Conservation (phyloP, 495 filamentous ascomycete species). For the Stereocaulon alpinum region DNA sequence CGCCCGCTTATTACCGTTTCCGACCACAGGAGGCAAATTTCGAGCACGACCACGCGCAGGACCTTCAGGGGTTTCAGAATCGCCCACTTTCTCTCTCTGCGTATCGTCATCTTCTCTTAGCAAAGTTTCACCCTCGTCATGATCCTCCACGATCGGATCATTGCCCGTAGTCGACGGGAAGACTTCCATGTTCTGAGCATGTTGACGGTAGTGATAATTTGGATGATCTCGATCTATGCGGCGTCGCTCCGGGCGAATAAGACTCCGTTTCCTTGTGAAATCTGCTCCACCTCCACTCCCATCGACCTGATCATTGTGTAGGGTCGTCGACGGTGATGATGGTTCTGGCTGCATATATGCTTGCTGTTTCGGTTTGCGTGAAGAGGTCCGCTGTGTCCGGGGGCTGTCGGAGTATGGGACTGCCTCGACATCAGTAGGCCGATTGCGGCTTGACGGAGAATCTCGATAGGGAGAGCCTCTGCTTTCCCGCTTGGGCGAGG, state of each 20-base stretch:
- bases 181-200: conserved; percentile 76
- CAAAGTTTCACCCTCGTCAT: conserved; percentile 45
- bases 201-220: conserved; percentile 88
- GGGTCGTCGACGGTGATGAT: conserved; percentile 20
- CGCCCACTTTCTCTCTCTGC: conserved; percentile 34
- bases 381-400: conserved; percentile 29
- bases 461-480: conserved; percentile 48
- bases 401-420: conserved; percentile 39
- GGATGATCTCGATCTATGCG: conserved; percentile 74
- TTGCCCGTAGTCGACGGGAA: conserved; percentile 84
- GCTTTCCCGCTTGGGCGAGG: conserved; percentile 50
- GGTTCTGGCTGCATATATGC: conserved; percentile 18
- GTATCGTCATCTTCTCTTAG: conserved; percentile 45
- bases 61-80: conserved; percentile 26
- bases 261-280: conserved; percentile 62
- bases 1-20: conserved; percentile 22
- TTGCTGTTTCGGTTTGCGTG: conserved; percentile 22
- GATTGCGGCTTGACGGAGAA: conserved; percentile 51
- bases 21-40: conserved; percentile 23
- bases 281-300: conserved; percentile 33
- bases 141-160: conserved; percentile 70
- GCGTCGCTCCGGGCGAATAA: conserved; percentile 80
- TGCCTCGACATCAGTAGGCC: conserved; percentile 57
- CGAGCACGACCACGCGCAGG: conserved; percentile 39
- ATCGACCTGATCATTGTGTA: conserved; percentile 24